Conservation (phyloP, 805 yeast genomes). For the Candida sithepensis region DNA sequence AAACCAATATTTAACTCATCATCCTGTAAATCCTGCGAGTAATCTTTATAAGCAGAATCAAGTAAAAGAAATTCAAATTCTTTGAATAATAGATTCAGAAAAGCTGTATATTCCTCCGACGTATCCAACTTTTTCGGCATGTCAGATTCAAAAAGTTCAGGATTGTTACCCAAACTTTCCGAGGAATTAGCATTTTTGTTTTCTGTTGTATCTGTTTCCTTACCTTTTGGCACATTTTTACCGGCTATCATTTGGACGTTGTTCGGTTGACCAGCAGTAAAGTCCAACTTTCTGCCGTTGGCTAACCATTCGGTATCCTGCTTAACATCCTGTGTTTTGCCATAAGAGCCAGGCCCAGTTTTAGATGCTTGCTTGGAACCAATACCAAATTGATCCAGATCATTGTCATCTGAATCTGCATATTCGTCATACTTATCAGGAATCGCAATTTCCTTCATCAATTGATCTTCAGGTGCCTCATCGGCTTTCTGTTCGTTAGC, state of each 20-base stretch:
- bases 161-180: too few relatives aligned
- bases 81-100: slow-evolving; percentile 48
- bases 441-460: slow-evolving; percentile 9
- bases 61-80: slow-evolving; percentile 47
- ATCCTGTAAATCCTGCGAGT: slow-evolving; percentile 21
- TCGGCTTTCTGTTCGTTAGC: neutral
- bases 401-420: slow-evolving; percentile 15
- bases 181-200: too few relatives aligned
- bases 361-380: slow-evolving; percentile 27
- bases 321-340: slow-evolving; percentile 31
- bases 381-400: slow-evolving; percentile 18
- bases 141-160: too few relatives aligned
- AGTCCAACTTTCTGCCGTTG: slow-evolving; percentile 37
- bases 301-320: slow-evolving; percentile 32
- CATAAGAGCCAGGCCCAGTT: slow-evolving; percentile 32
- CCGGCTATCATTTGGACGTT: slow-evolving; percentile 37
- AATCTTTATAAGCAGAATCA: slow-evolving; percentile 37
- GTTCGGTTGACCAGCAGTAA: slow-evolving; percentile 43
- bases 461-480: slow-evolving; percentile 12
- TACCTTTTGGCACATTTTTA: neutral
- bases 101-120: slow-evolving; percentile 41
- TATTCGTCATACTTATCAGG: slow-evolving; percentile 22
- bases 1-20: slow-evolving; percentile 31
- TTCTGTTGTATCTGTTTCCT: neutral
- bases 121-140: slow-evolving; percentile 35